phyloP scores from a whole-genome alignment of 1,284 basidiomycete genomes.

The Cystobasidium pallidum region DNA sequence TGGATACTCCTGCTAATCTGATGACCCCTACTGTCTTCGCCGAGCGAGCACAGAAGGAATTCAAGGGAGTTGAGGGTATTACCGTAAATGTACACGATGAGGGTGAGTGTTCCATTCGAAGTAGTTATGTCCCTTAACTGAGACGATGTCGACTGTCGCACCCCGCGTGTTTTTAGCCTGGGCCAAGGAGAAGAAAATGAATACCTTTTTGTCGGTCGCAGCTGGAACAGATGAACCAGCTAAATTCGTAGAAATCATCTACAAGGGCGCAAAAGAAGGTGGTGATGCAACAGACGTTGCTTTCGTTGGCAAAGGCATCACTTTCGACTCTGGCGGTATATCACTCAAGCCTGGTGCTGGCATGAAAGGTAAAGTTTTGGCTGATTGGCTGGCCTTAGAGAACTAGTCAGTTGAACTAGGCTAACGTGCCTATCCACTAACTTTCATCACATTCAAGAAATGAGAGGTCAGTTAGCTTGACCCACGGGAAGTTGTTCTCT shows the following conservation, averaged over 20 bases:
- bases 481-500: neutral
- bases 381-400: too few species aligned
- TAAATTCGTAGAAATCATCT: constrained; percentile 85
- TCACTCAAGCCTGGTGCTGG: constrained; percentile 72
- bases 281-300: constrained; percentile 59
- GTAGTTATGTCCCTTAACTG: neutral
- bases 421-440: too few species aligned
- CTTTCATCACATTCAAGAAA: constrained; percentile 57
- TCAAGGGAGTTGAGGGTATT: constrained; percentile 70
- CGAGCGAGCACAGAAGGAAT: constrained; percentile 70
- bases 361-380: constrained; percentile 60
- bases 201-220: constrained; percentile 83
- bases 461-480: constrained; percentile 57
- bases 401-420: too few species aligned
- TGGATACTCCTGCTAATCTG: constrained; percentile 82
- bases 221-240: constrained; percentile 80
- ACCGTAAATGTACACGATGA: constrained; percentile 74
- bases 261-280: constrained; percentile 66
- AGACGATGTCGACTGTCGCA: neutral
- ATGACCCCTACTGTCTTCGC: constrained; percentile 76
- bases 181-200: constrained; percentile 82
- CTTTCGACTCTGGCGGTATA: constrained; percentile 78
- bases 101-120: constrained; percentile 63
- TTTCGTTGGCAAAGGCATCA: constrained; percentile 86
- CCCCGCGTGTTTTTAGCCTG: constrained; percentile 62